Evolutionary conservation across 2,329 filamentous ascomycete genomes (phyloP).

Genomic region (Xylariaceae sp.): DNA sequence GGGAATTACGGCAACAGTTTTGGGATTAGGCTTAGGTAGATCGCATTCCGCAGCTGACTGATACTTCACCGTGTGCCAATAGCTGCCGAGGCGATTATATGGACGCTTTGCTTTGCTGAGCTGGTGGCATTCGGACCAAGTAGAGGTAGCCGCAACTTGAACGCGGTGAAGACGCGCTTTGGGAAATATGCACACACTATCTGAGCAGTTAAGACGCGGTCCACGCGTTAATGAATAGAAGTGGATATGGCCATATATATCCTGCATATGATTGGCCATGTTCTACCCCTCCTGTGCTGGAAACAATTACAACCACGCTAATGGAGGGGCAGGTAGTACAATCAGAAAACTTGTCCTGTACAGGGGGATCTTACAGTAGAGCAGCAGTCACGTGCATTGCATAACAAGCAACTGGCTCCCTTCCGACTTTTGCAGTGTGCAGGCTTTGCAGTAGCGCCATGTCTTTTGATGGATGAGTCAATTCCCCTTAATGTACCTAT

Average conservation of each 20-base stretch:
- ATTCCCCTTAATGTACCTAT: neutral
- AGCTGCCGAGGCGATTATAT: too few species aligned
- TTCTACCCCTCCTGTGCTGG: slow-evolving; percentile 8
- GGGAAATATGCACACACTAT: neutral
- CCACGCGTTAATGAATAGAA: slow-evolving; percentile 16
- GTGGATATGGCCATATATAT: neutral
- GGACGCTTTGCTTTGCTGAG: too few species aligned
- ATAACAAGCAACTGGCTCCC: neutral
- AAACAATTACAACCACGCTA: slow-evolving; percentile 2
- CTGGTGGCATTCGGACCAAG: slow-evolving; percentile 2
- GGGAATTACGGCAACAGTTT: neutral
- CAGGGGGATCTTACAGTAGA: too few species aligned
- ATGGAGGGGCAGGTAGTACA: slow-evolving; percentile 6
- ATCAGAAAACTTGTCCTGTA: too few species aligned
- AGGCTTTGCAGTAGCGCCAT: neutral
- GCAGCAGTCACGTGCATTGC: slow-evolving; percentile 1
- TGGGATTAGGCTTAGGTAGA: neutral
- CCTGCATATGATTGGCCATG: neutral
- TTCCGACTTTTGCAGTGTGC: neutral
- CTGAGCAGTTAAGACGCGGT: slow-evolving; percentile 11
- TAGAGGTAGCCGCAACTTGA: slow-evolving; percentile 6
- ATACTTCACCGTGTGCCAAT: neutral
- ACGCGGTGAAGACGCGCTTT: slow-evolving; percentile 5
- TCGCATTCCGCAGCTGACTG: neutral
- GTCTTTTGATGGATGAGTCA: neutral